Conservation (phyloP, 2,329 filamentous ascomycete genomes). For the Alternaria brassicae region DNA sequence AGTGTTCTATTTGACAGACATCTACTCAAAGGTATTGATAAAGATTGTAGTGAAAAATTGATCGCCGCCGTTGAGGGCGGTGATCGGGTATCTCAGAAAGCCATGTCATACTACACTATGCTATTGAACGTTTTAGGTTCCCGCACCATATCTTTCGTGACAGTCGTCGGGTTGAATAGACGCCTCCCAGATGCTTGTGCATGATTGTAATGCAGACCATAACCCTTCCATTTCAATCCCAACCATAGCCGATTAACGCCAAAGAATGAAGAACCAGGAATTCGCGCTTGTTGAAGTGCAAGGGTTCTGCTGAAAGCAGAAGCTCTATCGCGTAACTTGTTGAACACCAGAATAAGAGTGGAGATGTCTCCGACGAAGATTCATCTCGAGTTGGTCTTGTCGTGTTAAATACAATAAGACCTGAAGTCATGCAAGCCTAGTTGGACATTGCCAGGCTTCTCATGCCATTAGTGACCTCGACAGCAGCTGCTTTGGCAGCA, state of each 20-base stretch:
- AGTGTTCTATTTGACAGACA: background rate
- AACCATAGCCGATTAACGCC: background rate
- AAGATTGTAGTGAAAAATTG: conserved; percentile 18
- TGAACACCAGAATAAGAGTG: conserved; percentile 2
- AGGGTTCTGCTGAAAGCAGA: conserved; percentile 32
- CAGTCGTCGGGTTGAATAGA: conserved; percentile 52
- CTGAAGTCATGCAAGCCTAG: conserved; percentile 26
- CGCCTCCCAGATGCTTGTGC: conserved; percentile 43
- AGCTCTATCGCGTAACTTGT: conserved; percentile 10
- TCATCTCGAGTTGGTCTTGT: conserved; percentile 31
- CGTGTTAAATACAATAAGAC: conserved; percentile 46
- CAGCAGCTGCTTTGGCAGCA: conserved; percentile 37
- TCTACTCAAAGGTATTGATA: background rate
- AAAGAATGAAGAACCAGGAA: conserved; percentile 2
- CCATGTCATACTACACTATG: conserved; percentile 4
- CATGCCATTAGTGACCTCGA: conserved; percentile 42
- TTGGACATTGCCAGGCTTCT: conserved; percentile 36
- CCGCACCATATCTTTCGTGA: conserved; percentile 31
- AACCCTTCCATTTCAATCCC: background rate
- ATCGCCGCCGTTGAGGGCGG: conserved; percentile 40
- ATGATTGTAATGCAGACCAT: conserved; percentile 4
- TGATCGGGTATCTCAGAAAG: conserved; percentile 39
- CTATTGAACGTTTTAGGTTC: conserved; percentile 14
- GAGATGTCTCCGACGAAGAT: conserved; percentile 1
- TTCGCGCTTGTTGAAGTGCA: conserved; percentile 31